These are phyloP conservation scores for Secale cereale DNA, from an alignment of 176 grass and related monocot species.

Conservation along the genomic window DNA sequence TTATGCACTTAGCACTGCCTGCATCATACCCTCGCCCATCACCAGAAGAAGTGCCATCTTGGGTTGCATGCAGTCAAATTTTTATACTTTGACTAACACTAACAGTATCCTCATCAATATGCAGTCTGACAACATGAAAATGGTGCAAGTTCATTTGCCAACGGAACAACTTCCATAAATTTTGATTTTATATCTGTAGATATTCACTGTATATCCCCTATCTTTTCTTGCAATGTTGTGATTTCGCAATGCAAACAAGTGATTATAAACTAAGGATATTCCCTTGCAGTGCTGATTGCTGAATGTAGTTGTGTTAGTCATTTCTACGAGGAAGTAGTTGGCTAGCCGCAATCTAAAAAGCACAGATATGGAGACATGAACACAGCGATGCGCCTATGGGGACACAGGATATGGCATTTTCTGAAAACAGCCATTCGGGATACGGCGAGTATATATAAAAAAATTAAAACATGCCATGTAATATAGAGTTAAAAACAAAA, in stretches of 20 bases:
- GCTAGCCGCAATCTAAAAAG: no score
- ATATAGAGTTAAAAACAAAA: no score
- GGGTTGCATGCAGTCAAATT: neutral
- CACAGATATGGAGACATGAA: no score
- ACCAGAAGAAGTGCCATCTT: neutral
- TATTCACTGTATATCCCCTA: neutral
- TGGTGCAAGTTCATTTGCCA: neutral
- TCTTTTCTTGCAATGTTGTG: neutral
- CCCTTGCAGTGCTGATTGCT: constrained; percentile 1
- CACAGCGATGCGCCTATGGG: no score
- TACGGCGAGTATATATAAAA: no score
- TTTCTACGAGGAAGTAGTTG: neutral
- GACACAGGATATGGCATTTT: no score
- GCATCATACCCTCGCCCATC: neutral
- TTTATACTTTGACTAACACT: neutral
- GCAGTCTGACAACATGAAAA: constrained; percentile 12
- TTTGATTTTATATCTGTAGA: neutral
- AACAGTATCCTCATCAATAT: neutral
- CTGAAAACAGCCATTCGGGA: no score
- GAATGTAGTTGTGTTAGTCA: neutral
- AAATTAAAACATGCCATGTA: no score
- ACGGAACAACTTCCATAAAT: neutral
- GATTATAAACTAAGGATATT: neutral
- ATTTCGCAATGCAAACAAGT: neutral
- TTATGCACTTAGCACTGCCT: neutral